These are phyloP conservation scores for Aureobasidium leucospermi DNA, from an alignment of 2,329 filamentous ascomycete genomes.

Conservation along the genomic window DNA sequence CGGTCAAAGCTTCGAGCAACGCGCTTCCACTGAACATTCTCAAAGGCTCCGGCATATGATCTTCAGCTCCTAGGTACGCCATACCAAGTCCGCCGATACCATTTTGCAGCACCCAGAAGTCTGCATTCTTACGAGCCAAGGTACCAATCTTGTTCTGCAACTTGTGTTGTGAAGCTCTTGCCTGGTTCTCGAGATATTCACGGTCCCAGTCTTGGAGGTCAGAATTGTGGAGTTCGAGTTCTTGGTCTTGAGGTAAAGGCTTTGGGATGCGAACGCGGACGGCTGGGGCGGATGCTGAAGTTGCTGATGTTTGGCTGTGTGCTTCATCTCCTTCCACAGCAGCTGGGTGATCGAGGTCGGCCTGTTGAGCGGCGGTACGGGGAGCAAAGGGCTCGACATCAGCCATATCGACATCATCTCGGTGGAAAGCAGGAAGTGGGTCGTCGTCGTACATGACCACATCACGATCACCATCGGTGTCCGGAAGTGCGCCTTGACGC, in stretches of 20 bases:
- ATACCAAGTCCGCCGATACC: conserved; percentile 50
- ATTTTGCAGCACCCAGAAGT: conserved; percentile 50
- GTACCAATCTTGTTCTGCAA: conserved; percentile 29
- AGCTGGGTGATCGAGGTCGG: not conserved
- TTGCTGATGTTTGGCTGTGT: conserved; percentile 29
- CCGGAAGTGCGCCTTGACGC: not conserved
- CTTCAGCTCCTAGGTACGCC: conserved; percentile 32
- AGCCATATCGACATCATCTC: not conserved
- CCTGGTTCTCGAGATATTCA: not conserved
- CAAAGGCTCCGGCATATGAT: conserved; percentile 44
- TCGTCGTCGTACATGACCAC: conserved; percentile 7
- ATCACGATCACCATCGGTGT: conserved; percentile 7
- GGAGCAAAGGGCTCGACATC: not conserved
- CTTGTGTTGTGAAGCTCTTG: not conserved
- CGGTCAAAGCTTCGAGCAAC: conserved; percentile 43
- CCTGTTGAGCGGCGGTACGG: not conserved
- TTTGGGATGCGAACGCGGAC: conserved; percentile 34
- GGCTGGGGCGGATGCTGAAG: conserved; percentile 33
- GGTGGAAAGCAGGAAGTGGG: not conserved
- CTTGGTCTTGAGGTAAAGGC: conserved; percentile 40
- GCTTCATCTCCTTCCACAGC: conserved; percentile 15
- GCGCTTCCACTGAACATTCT: conserved; percentile 50
- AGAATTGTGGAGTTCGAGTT: conserved; percentile 47
- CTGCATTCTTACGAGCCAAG: conserved; percentile 56
- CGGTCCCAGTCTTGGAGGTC: conserved; percentile 51